Evolutionary conservation across 2,329 filamentous ascomycete genomes (phyloP), one percentile per base, ranked within the genome.

Genomic region (Penicillium psychrosexuale): DNA sequence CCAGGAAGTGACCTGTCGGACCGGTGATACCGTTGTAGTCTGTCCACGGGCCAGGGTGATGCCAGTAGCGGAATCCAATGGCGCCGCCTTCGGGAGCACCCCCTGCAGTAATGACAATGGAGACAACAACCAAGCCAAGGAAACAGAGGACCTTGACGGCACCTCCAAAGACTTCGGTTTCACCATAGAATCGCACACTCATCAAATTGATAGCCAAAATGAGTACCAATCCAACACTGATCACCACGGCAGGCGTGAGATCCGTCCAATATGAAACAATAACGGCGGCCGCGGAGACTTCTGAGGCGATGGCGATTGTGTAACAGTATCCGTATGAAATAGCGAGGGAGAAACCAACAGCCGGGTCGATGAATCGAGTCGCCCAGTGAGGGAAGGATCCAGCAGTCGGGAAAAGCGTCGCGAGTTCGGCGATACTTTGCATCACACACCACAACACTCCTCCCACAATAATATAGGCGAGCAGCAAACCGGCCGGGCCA

Each of bases 311-410:
- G 89, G 81, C 91, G 88, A 96, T 77, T 89, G 89, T 68, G 92
- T 75, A 36, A 86, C 90, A 73, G 92, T 94, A 72, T 90, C 94
- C 90, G 88, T 95, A 47, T 86, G 69, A 70, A 19, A 71, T 69
- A 12, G 70, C 91, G 87, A 96, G 92, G 37, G 90, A 90, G 69
- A 95, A 95, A 0, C 91, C 91, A 87, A 91, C 95, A 0, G 91
- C 90, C 0, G 91, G 92, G 68, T 96, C 91, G 31, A 97, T 76
- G 67, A 97, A 96, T 12, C 92, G 84, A 9, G 90, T 96, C 17
- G 91, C 93, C 77, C 91, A 96, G 9, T 90, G 87, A 1, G 90
- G 91, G 70, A 96, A 97, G 2, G 91, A 94, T 47, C 92, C 92
- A 11, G 91, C 89, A 17, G 96, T 88, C 3, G 92, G 92, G 61